phyloP scores from a whole-genome alignment of 805 yeast species.

The Clavispora asparagi region DNA sequence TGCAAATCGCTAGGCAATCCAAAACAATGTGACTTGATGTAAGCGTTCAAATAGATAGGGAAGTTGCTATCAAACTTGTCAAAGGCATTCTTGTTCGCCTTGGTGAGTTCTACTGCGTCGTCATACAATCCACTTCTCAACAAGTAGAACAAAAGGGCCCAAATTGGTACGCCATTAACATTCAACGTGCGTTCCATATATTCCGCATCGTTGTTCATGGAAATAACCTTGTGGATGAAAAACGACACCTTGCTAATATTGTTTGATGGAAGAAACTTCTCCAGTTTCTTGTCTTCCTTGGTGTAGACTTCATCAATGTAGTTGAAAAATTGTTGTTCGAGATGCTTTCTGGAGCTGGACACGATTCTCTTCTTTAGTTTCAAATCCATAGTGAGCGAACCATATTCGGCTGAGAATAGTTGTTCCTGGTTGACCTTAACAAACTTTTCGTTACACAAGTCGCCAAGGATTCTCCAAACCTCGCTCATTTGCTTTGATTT shows the following conservation, averaged over 20 bases:
- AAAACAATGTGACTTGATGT: conserved; percentile 45
- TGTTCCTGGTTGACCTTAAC: conserved; percentile 31
- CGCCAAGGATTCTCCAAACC: conserved; percentile 62
- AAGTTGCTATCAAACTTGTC: conserved; percentile 82
- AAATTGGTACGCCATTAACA: conserved; percentile 83
- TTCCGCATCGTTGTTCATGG: conserved; percentile 23
- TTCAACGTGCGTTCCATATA: conserved; percentile 28
- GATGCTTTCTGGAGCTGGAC: conserved; percentile 49
- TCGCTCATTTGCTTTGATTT: conserved; percentile 70
- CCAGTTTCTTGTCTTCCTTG: conserved; percentile 43
- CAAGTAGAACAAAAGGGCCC: conserved; percentile 87
- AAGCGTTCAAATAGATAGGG: conserved; percentile 72
- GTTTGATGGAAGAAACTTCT: conserved; percentile 49
- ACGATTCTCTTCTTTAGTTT: conserved; percentile 43
- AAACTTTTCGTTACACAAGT: conserved; percentile 37
- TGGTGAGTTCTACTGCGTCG: conserved; percentile 71
- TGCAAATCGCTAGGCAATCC: conserved; percentile 61
- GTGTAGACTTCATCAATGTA: conserved; percentile 63
- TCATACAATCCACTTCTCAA: conserved; percentile 75
- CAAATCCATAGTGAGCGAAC: conserved; percentile 5
- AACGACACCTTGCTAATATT: conserved; percentile 67
- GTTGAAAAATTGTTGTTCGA: conserved; percentile 75
- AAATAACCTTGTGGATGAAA: conserved; percentile 38
- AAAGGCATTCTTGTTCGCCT: conserved; percentile 62
- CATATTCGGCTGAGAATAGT: conserved; percentile 22